Percentiles rank a stretch among this genome's conserved stretches.
Evolutionary conservation across 2,329 filamentous ascomycete genomes (phyloP).

Genomic region (Curvularia lunata): DNA sequence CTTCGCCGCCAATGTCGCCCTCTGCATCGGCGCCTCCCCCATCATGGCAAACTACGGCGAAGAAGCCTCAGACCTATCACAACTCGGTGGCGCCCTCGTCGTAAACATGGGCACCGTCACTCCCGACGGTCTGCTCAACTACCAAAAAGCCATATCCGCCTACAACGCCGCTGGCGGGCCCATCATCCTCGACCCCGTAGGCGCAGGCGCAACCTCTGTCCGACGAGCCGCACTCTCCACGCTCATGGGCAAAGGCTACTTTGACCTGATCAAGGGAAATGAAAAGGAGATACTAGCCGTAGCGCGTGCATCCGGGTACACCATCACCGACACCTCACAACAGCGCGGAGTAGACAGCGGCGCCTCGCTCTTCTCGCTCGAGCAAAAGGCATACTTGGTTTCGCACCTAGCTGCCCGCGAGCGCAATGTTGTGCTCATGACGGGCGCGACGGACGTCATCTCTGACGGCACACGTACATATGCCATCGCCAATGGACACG

Average conservation of each 20-base stretch:
- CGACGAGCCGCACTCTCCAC: slow-evolving; percentile 73
- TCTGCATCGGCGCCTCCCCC: slow-evolving; percentile 83
- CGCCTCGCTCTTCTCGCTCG: slow-evolving; percentile 58
- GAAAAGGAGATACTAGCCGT: slow-evolving; percentile 84
- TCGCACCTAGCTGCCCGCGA: slow-evolving; percentile 70
- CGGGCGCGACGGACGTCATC: slow-evolving; percentile 77
- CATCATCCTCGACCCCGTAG: slow-evolving; percentile 87
- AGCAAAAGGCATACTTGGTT: slow-evolving; percentile 69
- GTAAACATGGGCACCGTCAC: slow-evolving; percentile 96
- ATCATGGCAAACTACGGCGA: slow-evolving; percentile 92
- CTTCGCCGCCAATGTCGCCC: slow-evolving; percentile 87
- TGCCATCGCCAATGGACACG: slow-evolving; percentile 77
- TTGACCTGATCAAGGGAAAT: slow-evolving; percentile 93
- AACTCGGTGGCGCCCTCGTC: slow-evolving; percentile 77
- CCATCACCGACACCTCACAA: slow-evolving; percentile 58
- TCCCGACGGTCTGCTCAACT: slow-evolving; percentile 73
- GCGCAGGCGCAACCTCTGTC: slow-evolving; percentile 80
- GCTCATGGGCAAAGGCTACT: slow-evolving; percentile 75
- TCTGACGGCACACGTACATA: slow-evolving; percentile 74
- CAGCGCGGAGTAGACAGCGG: slow-evolving; percentile 86
- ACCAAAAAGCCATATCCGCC: slow-evolving; percentile 74
- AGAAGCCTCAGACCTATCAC: slow-evolving; percentile 81
- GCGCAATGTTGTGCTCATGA: slow-evolving; percentile 79
- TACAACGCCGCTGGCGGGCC: slow-evolving; percentile 81
- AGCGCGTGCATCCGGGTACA: slow-evolving; percentile 58